Evolutionary conservation across 805 yeast species (phyloP).

Genomic region (Wickerhamiella cacticola): DNA sequence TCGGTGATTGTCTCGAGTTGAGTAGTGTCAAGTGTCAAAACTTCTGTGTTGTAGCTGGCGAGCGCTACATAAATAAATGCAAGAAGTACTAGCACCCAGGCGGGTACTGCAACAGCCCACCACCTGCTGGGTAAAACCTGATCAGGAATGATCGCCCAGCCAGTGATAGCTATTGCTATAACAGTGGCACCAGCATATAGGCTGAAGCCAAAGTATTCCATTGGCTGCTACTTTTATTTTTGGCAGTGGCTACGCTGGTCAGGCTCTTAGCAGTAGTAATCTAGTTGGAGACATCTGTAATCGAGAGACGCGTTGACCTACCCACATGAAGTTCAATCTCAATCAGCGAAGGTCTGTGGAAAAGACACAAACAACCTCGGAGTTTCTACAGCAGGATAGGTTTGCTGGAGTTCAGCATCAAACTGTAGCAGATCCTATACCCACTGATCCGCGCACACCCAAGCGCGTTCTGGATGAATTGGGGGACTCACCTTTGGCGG

Average conservation of each 20-base stretch:
- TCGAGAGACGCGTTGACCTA: not conserved
- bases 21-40: constrained; percentile 46
- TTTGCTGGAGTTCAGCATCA: constrained; percentile 1
- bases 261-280: not conserved
- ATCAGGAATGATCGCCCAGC: constrained; percentile 70
- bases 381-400: not conserved
- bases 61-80: constrained; percentile 59
- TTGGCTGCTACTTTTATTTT: constrained; percentile 12
- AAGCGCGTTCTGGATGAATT: constrained; percentile 2
- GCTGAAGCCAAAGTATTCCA: constrained; percentile 85
- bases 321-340: not conserved
- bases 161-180: constrained; percentile 42
- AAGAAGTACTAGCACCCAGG: constrained; percentile 58
- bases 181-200: constrained; percentile 56
- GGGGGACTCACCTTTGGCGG: not conserved
- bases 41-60: constrained; percentile 64
- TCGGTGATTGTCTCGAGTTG: constrained; percentile 60
- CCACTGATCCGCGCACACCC: not conserved
- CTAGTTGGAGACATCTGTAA: not conserved
- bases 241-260: not conserved
- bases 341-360: not conserved
- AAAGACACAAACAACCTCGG: not conserved
- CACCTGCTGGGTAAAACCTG: constrained; percentile 66
- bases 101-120: constrained; percentile 80
- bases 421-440: not conserved